Conservation (phyloP, 805 yeast genomes). For the Wickerhamiella domercqiae region DNA sequence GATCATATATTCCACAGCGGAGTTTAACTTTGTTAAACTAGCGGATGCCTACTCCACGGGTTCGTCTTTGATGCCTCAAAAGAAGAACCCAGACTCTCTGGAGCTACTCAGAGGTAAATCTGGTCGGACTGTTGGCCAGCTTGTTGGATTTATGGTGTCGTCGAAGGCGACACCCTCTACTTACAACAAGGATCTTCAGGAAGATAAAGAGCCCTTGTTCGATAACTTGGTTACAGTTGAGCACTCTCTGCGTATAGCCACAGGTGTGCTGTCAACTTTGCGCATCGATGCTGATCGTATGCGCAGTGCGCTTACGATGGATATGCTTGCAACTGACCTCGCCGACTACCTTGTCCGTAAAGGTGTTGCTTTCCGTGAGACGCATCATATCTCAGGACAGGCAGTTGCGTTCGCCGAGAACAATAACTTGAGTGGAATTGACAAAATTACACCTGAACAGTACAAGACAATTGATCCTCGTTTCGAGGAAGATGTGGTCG, state of each 20-base stretch:
- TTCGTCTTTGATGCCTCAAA: conserved; percentile 96
- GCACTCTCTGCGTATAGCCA: conserved; percentile 85
- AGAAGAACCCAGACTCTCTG: conserved; percentile 93
- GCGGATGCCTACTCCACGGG: conserved; percentile 99
- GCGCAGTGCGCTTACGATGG: conserved; percentile 89
- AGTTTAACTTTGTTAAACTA: conserved; percentile 82
- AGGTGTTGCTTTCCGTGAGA: conserved; percentile 98
- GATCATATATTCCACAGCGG: conserved; percentile 92
- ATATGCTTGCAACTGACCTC: conserved; percentile 95
- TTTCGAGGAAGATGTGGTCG: conserved; percentile 65
- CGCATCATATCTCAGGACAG: conserved; percentile 97
- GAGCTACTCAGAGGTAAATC: conserved; percentile 93
- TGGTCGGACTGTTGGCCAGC: conserved; percentile 91
- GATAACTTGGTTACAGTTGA: conserved; percentile 82
- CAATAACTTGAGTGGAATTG: conserved; percentile 63
- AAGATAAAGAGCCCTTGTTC: conserved; percentile 96
- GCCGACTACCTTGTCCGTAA: conserved; percentile 95
- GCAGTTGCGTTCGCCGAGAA: conserved; percentile 89
- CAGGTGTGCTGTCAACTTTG: conserved; percentile 89
- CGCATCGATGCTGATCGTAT: conserved; percentile 55
- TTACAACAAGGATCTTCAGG: conserved; percentile 96
- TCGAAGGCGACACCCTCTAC: conserved; percentile 95
- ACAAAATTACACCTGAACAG: conserved; percentile 61
- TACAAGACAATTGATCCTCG: conserved; percentile 66
- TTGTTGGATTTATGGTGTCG: conserved; percentile 93